A percentile compares a stretch with the other conserved stretches of the same genome.
Evolutionary conservation across 2,329 filamentous ascomycete species (phyloP).

Genomic region (Beauveria asiatica): DNA sequence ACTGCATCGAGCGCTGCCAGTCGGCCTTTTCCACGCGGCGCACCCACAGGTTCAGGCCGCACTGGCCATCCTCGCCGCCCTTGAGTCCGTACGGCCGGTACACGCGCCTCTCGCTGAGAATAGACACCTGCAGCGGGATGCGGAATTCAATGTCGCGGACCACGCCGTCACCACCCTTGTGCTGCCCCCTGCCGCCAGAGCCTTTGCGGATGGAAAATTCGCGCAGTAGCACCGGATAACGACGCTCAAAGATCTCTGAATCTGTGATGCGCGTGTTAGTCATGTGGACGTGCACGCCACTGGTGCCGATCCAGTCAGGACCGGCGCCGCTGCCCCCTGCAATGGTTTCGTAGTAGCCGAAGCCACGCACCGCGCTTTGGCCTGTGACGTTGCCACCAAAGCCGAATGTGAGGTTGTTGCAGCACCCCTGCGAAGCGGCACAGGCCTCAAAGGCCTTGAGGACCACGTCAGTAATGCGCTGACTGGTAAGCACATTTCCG

Average conservation of each 20-base stretch:
- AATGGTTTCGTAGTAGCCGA: slow-evolving; percentile 54
- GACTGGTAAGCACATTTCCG: slow-evolving; percentile 57
- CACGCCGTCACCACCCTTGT: slow-evolving; percentile 65
- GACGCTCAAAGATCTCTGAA: slow-evolving; percentile 35
- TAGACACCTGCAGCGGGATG: slow-evolving; percentile 67
- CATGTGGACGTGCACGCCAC: slow-evolving; percentile 45
- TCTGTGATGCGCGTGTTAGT: slow-evolving; percentile 71
- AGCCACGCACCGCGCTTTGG: slow-evolving; percentile 29
- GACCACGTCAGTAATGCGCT: slow-evolving; percentile 37
- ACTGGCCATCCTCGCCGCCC: slow-evolving; percentile 69
- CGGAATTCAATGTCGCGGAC: slow-evolving; percentile 72
- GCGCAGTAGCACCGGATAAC: slow-evolving; percentile 63
- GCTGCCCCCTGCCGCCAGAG: slow-evolving; percentile 57
- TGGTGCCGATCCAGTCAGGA: slow-evolving; percentile 37
- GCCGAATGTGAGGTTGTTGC: slow-evolving; percentile 78
- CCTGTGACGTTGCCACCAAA: slow-evolving; percentile 45
- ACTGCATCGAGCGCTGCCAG: slow-evolving; percentile 36
- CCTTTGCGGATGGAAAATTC: slow-evolving; percentile 59
- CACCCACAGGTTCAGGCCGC: slow-evolving; percentile 84
- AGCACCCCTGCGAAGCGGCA: slow-evolving; percentile 70
- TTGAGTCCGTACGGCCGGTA: slow-evolving; percentile 72
- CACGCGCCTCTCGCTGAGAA: slow-evolving; percentile 69
- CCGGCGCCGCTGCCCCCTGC: slow-evolving; percentile 61
- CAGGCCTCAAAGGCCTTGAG: slow-evolving; percentile 69
- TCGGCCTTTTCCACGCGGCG: slow-evolving; percentile 55